phyloP scores from a whole-genome alignment of 2,329 filamentous ascomycete genomes.

The Cytospora paraplurivora region DNA sequence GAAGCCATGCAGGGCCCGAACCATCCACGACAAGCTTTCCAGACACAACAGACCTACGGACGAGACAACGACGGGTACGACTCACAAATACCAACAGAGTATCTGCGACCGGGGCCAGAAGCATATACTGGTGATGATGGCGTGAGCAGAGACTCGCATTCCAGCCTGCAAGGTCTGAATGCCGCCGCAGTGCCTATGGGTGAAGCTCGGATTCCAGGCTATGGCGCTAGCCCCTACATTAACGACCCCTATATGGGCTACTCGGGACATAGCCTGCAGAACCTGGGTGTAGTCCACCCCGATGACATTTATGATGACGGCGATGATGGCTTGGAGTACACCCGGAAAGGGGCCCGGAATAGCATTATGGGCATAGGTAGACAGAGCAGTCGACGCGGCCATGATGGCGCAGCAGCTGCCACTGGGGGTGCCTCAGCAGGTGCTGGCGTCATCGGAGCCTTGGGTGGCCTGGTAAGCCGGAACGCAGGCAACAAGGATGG shows the following conservation, averaged over 20 bases:
- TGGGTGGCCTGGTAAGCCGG: conserved; percentile 43
- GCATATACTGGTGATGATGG: conserved; percentile 29
- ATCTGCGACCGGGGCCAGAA: conserved; percentile 32
- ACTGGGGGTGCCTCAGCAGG: conserved; percentile 48
- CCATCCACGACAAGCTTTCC: conserved; percentile 35
- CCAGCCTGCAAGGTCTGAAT: conserved; percentile 45
- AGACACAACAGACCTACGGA: conserved; percentile 32
- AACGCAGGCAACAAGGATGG: conserved; percentile 37
- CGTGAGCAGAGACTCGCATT: conserved; percentile 45
- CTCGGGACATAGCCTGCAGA: conserved; percentile 50
- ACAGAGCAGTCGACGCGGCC: conserved; percentile 44
- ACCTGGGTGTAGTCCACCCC: conserved; percentile 68
- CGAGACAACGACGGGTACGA: conserved; percentile 12
- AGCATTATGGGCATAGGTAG: conserved; percentile 62
- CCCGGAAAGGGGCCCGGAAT: conserved; percentile 48
- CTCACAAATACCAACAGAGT: conserved; percentile 18
- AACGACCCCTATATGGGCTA: conserved; percentile 70
- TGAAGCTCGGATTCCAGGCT: conserved; percentile 49
- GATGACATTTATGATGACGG: conserved; percentile 83
- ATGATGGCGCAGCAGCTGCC: conserved; percentile 44
- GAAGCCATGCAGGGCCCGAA: conserved; percentile 56
- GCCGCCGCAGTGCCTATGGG: conserved; percentile 38
- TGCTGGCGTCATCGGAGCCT: conserved; percentile 45
- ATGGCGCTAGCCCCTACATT: conserved; percentile 48
- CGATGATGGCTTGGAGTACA: conserved; percentile 75